Evolutionary conservation across 768 basidiomycete genomes (phyloP).

Genomic region (Phlebiopsis flavidoalba): DNA sequence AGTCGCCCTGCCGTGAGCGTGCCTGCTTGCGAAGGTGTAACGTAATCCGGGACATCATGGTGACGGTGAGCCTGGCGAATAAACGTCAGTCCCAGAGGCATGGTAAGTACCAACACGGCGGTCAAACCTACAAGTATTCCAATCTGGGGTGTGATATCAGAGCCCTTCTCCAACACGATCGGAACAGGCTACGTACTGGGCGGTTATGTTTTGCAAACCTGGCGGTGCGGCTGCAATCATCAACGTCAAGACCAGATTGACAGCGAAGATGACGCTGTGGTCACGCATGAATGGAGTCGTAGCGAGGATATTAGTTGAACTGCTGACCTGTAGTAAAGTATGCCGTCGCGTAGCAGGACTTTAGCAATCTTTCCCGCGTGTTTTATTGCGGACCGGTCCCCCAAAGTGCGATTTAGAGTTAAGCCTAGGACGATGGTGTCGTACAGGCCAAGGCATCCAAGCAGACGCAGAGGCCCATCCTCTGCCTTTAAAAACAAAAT

Average conservation of each 20-base stretch:
- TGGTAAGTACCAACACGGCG: conserved; percentile 35
- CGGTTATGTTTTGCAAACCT: conserved; percentile 30
- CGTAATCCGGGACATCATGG: conserved; percentile 69
- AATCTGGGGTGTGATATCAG: not conserved
- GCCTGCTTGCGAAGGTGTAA: conserved; percentile 45
- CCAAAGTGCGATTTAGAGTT: conserved; percentile 27
- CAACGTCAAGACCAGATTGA: conserved; percentile 33
- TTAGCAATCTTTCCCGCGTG: conserved; percentile 17
- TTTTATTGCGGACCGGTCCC: conserved; percentile 12
- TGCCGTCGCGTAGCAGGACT: conserved; percentile 26
- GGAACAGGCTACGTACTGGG: conserved; percentile 24
- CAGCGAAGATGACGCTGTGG: conserved; percentile 30
- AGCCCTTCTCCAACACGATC: not conserved
- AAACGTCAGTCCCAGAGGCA: not conserved
- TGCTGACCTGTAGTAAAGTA: conserved; percentile 30
- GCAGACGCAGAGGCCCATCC: conserved; percentile 30
- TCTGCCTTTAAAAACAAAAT: conserved; percentile 1
- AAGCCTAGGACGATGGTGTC: conserved; percentile 32
- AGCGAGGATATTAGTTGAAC: not conserved
- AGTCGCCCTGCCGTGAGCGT: not conserved
- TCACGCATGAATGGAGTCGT: not conserved
- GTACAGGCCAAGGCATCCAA: conserved; percentile 35
- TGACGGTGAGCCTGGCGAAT: conserved; percentile 31
- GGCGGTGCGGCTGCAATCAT: conserved; percentile 30
- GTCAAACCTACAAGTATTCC: conserved; percentile 10